Percentiles rank a stretch among this genome's conserved stretches.
Conservation (phyloP, 2,329 filamentous ascomycete genomes). For the Didymella arachidicola region DNA sequence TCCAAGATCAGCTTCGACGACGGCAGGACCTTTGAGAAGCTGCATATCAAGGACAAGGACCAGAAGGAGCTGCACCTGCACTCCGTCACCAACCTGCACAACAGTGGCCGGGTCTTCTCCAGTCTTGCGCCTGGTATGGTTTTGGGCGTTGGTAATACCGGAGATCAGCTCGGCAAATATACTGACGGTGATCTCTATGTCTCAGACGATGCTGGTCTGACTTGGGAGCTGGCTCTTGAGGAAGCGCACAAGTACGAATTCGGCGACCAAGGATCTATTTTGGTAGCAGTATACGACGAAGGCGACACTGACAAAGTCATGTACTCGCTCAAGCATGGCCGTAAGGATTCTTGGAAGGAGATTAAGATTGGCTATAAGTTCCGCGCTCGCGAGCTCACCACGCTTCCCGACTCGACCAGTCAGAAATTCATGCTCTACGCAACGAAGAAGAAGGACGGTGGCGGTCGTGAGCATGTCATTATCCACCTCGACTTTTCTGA, state of each 20-base stretch:
- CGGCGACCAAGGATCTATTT: conserved; percentile 87
- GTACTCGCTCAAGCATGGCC: conserved; percentile 91
- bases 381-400: conserved; percentile 77
- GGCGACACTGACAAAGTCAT: conserved; percentile 67
- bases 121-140: conserved; percentile 91
- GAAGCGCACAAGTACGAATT: conserved; percentile 96
- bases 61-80: conserved; percentile 81
- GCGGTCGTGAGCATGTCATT: conserved; percentile 66
- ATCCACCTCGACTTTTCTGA: conserved; percentile 84
- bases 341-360: conserved; percentile 72
- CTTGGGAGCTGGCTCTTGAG: conserved; percentile 77
- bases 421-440: conserved; percentile 87
- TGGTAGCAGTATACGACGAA: conserved; percentile 80
- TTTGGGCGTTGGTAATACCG: conserved; percentile 93
- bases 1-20: conserved; percentile 95
- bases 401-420: conserved; percentile 90
- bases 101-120: conserved; percentile 87
- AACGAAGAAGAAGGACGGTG: conserved; percentile 50
- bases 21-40: conserved; percentile 79
- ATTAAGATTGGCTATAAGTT: conserved; percentile 76
- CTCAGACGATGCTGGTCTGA: conserved; percentile 88
- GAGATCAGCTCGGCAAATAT: conserved; percentile 74
- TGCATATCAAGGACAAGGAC: conserved; percentile 72
- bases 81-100: conserved; percentile 84
- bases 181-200: conserved; percentile 81